Evolutionary conservation across 148 eudicot genomes (phyloP).

Genomic region (Fallopia convolvulus): DNA sequence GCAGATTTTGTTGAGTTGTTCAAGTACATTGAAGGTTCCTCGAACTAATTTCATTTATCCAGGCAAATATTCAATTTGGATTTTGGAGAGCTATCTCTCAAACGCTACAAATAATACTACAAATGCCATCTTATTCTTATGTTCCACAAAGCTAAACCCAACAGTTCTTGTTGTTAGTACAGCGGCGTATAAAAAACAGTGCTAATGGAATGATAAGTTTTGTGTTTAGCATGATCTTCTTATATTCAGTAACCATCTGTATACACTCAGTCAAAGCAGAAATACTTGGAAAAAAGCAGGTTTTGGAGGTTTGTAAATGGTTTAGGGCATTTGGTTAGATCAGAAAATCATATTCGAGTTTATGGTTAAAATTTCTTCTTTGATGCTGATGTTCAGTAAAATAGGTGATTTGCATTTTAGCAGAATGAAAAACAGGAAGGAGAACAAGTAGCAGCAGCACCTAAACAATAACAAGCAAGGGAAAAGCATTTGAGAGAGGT

Average conservation of each 20-base stretch:
- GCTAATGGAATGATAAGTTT: not conserved
- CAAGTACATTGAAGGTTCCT: too few species aligned
- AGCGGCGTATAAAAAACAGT: not conserved
- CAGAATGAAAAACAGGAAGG: not conserved
- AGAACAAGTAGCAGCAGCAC: not conserved
- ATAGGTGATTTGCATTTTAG: not conserved
- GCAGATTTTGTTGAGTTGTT: not conserved
- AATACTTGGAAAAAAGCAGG: not conserved
- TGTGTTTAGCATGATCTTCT: not conserved
- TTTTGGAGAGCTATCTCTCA: not conserved
- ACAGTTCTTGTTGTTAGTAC: not conserved
- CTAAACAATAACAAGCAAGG: not conserved
- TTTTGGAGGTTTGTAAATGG: not conserved
- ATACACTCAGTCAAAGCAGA: not conserved
- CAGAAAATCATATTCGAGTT: not conserved
- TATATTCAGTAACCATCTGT: constrained; percentile 5
- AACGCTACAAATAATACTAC: not conserved
- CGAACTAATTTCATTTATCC: not conserved
- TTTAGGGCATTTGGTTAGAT: not conserved
- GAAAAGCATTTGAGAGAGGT: too few species aligned
- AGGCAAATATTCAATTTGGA: not conserved
- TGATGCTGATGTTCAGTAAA: not conserved
- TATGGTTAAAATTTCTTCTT: not conserved
- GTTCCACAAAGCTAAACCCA: not conserved
- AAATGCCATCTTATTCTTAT: not conserved